Evolutionary conservation across 2,329 filamentous ascomycete species (phyloP).

Genomic region (Fusarium incarnatum): DNA sequence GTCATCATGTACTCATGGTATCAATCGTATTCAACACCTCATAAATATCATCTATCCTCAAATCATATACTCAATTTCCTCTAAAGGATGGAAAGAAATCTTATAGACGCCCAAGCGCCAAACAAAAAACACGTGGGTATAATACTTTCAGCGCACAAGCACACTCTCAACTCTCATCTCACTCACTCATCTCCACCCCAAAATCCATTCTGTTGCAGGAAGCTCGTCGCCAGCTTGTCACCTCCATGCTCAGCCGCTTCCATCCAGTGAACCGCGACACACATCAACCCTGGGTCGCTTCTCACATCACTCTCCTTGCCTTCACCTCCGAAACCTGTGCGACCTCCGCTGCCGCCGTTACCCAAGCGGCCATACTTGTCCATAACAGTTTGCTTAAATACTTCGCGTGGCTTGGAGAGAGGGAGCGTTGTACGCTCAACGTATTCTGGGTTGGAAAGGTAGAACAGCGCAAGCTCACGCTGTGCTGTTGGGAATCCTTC

Average conservation of each 20-base stretch:
- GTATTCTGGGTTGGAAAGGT: constrained; percentile 89
- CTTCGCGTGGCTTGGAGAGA: constrained; percentile 84
- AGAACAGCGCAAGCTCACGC: constrained; percentile 92
- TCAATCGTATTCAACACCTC: constrained; percentile 15
- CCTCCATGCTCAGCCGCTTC: constrained; percentile 87
- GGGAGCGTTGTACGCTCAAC: constrained; percentile 84
- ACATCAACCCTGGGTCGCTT: constrained; percentile 90
- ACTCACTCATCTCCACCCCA: constrained; percentile 44
- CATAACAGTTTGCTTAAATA: constrained; percentile 90
- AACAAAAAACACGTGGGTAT: constrained; percentile 44
- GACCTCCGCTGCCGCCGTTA: constrained; percentile 42
- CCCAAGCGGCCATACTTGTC: constrained; percentile 68
- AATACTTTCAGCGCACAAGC: constrained; percentile 34
- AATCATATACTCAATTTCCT: constrained; percentile 11
- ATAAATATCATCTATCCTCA: constrained; percentile 23
- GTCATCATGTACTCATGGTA: constrained; percentile 5
- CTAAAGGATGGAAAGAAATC: constrained; percentile 28
- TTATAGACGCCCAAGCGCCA: constrained; percentile 35
- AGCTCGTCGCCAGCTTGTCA: constrained; percentile 84
- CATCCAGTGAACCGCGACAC: constrained; percentile 97
- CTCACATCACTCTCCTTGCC: constrained; percentile 63
- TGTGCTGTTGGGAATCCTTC: constrained; percentile 87
- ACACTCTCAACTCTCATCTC: background rate
- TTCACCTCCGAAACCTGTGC: constrained; percentile 40
- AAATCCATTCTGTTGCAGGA: constrained; percentile 75